Base-by-base conservation (phyloP, 1,284 basidiomycete genomes). In the Lentinula novae-zelandiae region DNA sequence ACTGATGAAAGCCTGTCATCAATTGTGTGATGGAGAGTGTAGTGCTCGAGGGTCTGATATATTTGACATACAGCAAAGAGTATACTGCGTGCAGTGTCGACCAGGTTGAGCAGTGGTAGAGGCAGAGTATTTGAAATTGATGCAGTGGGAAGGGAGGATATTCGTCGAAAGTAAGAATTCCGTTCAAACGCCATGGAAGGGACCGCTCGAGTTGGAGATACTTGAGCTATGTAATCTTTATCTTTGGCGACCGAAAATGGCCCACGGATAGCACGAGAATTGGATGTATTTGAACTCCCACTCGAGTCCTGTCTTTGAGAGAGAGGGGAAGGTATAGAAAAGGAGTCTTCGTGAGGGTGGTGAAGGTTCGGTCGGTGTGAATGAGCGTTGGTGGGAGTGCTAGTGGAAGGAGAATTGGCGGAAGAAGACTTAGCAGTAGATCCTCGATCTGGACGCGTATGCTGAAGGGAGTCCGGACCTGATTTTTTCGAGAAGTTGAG, bases 61-160 rank as follows among this genome's bases (percentile, higher is more conserved):
- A 98, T 86, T 74, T 98, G 96, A 34, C 93, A 94, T 60, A 96
- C 81, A 1, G 95, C 91, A 71, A 98, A 99, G 20, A 98, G 82
- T 51, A 99, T 87, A 12, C 93, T 95, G 33, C 96, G 89, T 52
- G 93, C 88, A 5, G 92, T 90, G 69, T 99, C 95, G 56, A 96
- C 82, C 38, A 96, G 82, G 49, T 82, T 82, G 31, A 90, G 77
- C 15, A 98, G 78, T 8, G 90, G 79, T 7, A 82, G 76, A 0
- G 96, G 92, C 9, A 97, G 83, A 13, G 87, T 81, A 65, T 86
- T 87, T 27, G 86, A 82, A 38, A 89, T 83, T 0, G 82, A 80
- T 15, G 87, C 62, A 0, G 81, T 75, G 0, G 92, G 91, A 3
- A 96, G 76, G 49, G 89, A 88, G 3, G 89, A 89, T 15, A 96